Evolutionary conservation across 2,329 filamentous ascomycete species (phyloP).

Genomic region (Fusarium sp.): DNA sequence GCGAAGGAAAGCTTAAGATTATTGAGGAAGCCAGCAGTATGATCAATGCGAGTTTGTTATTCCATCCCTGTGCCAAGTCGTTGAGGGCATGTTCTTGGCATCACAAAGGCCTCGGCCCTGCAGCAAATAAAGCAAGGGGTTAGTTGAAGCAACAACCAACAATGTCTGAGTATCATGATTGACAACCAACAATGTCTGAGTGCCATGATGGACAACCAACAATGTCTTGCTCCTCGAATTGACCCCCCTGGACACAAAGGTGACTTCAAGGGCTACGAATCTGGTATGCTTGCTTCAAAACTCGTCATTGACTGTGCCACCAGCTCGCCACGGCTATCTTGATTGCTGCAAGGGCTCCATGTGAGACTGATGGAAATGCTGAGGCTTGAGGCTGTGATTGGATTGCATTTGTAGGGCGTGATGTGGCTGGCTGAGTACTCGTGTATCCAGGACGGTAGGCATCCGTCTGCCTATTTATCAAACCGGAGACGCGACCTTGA

Average conservation of each 20-base stretch:
- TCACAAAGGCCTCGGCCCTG: neutral
- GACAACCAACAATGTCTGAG: neutral
- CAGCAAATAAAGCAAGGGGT: neutral
- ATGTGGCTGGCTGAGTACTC: neutral
- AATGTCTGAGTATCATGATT: neutral
- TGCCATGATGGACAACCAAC: neutral
- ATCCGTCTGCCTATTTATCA: neutral
- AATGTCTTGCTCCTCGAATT: neutral
- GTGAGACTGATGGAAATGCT: neutral
- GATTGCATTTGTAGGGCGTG: neutral
- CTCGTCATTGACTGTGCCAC: neutral
- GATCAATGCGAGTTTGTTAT: neutral
- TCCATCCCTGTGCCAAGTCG: neutral
- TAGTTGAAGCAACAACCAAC: neutral
- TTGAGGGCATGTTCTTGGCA: neutral
- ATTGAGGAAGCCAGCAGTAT: neutral
- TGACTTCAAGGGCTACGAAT: neutral
- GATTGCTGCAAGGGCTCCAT: neutral
- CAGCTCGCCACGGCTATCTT: neutral
- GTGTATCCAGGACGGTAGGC: neutral
- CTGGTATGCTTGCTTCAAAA: neutral
- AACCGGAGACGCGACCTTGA: neutral
- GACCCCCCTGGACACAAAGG: neutral
- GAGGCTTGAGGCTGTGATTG: neutral
- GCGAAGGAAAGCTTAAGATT: conserved; percentile 47